Evolutionary conservation across 345 rosid genomes (phyloP), one percentile per base, ranked within the genome.

Genomic region (Aethionema arabicum): DNA sequence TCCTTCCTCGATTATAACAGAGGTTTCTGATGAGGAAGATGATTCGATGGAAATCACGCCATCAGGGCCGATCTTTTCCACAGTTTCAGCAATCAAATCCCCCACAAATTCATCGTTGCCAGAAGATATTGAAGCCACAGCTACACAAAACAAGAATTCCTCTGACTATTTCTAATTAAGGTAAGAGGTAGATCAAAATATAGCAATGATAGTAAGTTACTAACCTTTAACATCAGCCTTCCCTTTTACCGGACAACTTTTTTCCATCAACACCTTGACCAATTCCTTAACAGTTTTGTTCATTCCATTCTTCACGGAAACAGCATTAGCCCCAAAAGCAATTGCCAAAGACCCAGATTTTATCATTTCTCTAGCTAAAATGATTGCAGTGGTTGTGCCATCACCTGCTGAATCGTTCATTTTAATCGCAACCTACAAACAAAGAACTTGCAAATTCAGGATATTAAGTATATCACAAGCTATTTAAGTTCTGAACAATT

Each of bases 341-440:
- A 91, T 83, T 0, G 87, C 85, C 71, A 88, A 50, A 69, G 85
- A 52, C 42, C 96, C 96, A 35, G 74, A 76, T 58, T 79, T 86
- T 73, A 89, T 81, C 85, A 88, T 82, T 50, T 70, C 88, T 64
- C 89, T 82, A 57, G 98, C 90, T 77, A 91, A 78, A 59, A 91
- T 76, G 31, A 85, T 82, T 1, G 96, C 96, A 44, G 93, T 88
- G 4, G 96, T 82, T 0, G 96, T 92, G 52, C 96, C 96, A 75
- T 89, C 96, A 55, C 98, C 96, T 37, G 93, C 98, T 73, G 85
- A 72, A 3, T 78, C 85, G 32, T 92, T 92, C 91, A 82, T 86
- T 69, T 80, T 82, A 68, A 65, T 72, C 11, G 87, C 98, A 70
- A 89, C 98, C 95, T 89, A 78, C 69, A 74, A 32, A 10, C 30